Percentiles rank a stretch among this genome's conserved stretches.
Conservation (phyloP, 164 flowering plant genomes). For the Malania oleifera region DNA sequence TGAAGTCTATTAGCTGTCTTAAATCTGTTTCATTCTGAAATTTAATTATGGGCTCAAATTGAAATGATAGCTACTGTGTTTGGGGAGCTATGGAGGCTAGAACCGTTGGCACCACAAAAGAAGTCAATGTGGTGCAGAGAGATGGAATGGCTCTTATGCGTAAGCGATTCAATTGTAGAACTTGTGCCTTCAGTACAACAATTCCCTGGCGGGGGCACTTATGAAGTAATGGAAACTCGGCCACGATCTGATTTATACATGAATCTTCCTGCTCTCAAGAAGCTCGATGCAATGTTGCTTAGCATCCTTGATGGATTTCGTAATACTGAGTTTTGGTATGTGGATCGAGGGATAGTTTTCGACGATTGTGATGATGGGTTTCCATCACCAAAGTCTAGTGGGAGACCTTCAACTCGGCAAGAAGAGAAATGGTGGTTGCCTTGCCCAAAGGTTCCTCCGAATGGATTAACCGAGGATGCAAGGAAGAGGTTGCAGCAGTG, state of each 20-base stretch:
- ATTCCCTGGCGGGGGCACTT: constrained; percentile 57
- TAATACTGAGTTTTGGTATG: constrained; percentile 58
- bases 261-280: constrained; percentile 65
- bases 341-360: constrained; percentile 45
- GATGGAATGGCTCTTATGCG: constrained; percentile 65
- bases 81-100: constrained; percentile 71
- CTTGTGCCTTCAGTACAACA: constrained; percentile 57
- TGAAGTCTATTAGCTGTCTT: not conserved
- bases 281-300: constrained; percentile 65
- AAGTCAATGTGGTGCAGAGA: constrained; percentile 70
- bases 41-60: constrained; percentile 9
- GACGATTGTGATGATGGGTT: constrained; percentile 26
- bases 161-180: constrained; percentile 65
- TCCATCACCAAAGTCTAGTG: constrained; percentile 27
- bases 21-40: not conserved
- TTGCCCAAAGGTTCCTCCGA: constrained; percentile 50
- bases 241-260: constrained; percentile 55
- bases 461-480: constrained; percentile 50
- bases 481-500: constrained; percentile 63
- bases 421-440: constrained; percentile 87
- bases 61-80: constrained; percentile 49
- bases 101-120: constrained; percentile 57
- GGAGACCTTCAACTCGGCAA: constrained; percentile 58
- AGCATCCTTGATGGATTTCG: constrained; percentile 58
- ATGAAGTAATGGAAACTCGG: constrained; percentile 58